A percentile compares a stretch with the other conserved stretches of the same genome.
Evolutionary conservation across 768 basidiomycete genomes (phyloP).

Genomic region (Russula sp.): DNA sequence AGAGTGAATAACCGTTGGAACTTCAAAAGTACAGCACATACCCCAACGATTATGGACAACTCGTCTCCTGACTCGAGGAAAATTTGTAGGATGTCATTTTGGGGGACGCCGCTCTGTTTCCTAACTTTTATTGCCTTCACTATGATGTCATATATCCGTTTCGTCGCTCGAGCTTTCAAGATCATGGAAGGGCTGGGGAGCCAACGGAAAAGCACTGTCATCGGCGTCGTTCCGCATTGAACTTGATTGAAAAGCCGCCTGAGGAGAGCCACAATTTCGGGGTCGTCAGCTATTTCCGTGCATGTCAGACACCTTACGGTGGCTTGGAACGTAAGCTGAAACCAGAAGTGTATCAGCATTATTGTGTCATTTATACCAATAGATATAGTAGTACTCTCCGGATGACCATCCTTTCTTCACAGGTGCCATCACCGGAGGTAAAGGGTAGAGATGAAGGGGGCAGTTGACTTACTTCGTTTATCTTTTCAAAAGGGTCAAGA

Average conservation of each 20-base stretch:
- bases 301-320: constrained; percentile 62
- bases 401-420: constrained; percentile 7
- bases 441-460: background rate
- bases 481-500: constrained; percentile 64
- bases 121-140: constrained; percentile 49
- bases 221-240: constrained; percentile 64
- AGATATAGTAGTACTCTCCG: background rate
- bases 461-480: constrained; percentile 49
- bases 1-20: constrained; percentile 8
- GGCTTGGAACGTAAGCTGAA: constrained; percentile 58
- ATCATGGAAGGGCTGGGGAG: constrained; percentile 67
- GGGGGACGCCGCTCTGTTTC: constrained; percentile 46
- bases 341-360: background rate
- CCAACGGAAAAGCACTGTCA: constrained; percentile 70
- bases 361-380: background rate
- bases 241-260: constrained; percentile 59
- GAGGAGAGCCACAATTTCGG: constrained; percentile 51
- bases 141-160: constrained; percentile 68
- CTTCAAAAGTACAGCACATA: constrained; percentile 30
- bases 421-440: constrained; percentile 4
- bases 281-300: constrained; percentile 62
- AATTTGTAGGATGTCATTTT: constrained; percentile 67
- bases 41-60: constrained; percentile 59
- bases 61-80: constrained; percentile 67
- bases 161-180: constrained; percentile 63